A percentile compares a stretch with the other conserved stretches of the same genome.
These are phyloP conservation scores for Puccinia coronata DNA, from an alignment of 1,284 basidiomycete species.

Conservation along the genomic window DNA sequence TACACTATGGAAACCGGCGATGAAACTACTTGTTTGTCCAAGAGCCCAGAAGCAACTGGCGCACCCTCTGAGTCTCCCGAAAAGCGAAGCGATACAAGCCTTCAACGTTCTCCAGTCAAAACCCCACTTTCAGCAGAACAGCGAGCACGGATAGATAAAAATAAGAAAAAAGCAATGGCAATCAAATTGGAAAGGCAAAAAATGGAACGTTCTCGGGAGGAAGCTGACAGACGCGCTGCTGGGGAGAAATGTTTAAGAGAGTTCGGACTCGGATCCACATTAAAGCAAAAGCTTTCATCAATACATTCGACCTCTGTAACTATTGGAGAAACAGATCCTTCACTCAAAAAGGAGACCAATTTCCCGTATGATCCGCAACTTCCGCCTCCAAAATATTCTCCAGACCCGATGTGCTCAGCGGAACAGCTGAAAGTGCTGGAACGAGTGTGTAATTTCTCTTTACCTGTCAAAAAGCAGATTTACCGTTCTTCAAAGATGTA, in stretches of 20 bases:
- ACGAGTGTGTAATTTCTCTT: conserved; percentile 12
- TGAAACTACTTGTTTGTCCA: not conserved
- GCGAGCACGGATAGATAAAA: conserved; percentile 28
- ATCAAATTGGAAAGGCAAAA: conserved; percentile 4
- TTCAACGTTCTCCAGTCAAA: conserved; percentile 10
- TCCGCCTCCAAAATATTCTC: conserved; percentile 21
- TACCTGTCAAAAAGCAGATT: not conserved
- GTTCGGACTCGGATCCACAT: conserved; percentile 23
- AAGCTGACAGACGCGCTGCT: conserved; percentile 38
- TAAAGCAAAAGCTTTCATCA: not conserved
- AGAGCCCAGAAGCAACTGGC: not conserved
- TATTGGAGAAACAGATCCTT: not conserved
- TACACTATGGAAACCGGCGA: conserved; percentile 1
- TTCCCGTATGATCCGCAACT: not conserved
- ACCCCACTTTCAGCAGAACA: conserved; percentile 13
- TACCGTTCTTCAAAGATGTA: not conserved
- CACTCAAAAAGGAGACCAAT: not conserved
- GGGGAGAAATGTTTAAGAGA: conserved; percentile 38
- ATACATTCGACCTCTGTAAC: not conserved
- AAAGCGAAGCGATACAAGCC: not conserved
- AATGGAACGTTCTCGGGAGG: not conserved
- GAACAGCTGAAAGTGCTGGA: conserved; percentile 42
- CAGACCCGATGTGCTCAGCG: conserved; percentile 37
- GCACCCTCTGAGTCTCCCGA: not conserved
- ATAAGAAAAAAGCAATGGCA: not conserved